Evolutionary conservation across 164 flowering plant genomes (phyloP), one percentile per base, ranked within the genome.

Genomic region (Warburgia ugandensis): DNA sequence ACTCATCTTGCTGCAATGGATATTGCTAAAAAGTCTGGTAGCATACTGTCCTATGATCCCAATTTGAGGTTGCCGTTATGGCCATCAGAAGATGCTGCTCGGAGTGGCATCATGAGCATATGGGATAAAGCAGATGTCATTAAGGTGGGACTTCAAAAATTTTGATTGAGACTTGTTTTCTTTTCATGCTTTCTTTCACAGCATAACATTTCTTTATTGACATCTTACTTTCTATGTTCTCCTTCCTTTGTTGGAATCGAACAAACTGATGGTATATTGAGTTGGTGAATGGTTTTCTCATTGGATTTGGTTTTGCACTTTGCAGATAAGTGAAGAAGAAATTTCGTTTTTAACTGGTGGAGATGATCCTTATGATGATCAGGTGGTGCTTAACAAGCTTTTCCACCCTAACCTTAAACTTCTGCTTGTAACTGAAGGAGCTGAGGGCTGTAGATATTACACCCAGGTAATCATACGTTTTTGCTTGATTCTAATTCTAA

Each of bases 101-200:
- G 73, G 51, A 29, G 70, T 35, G 78, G 60, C 37, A 85, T 85
- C 33, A 73, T 80, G 90, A 75, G 81, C 41, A 66, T 85, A 58
- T 85, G 94, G 89, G 73, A 82, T 54, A 67, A 75, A 65, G 87
- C 86, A 35, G 90, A 80, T 42, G 37, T 85, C 29, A 80, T 85
- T 31, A 82, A 85, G 89, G 94, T 77, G 44, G 31, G 8, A 11
- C 30, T 45, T 26, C 32, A 35, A 12, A 44, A 44, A 23, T 23
- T n/a, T n/a, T n/a, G n/a, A n/a, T n/a, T n/a, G n/a, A n/a, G n/a
- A n/a, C n/a, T n/a, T n/a, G n/a, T n/a, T n/a, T n/a, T n/a, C n/a
- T n/a, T n/a, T n/a, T n/a, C n/a, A n/a, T n/a, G n/a, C n/a, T n/a
- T n/a, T n/a, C n/a, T n/a, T n/a, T n/a, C n/a, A n/a, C n/a, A n/a